These are phyloP conservation scores for Prunus armeniaca DNA, from an alignment of 306 rosid genomes.

Conservation along the genomic window DNA sequence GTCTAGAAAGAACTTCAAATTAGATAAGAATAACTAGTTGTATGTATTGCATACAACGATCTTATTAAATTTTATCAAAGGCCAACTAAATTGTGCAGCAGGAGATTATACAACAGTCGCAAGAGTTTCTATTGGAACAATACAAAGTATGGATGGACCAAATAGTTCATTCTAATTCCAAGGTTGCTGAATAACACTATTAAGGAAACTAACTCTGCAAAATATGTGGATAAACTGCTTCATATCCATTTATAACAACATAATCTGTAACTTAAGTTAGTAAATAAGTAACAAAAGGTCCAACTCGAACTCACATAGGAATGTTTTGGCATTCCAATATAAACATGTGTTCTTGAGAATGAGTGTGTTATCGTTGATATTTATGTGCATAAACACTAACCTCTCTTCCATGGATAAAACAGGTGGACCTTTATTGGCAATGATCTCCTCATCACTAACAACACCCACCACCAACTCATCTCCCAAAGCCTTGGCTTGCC, in stretches of 20 bases:
- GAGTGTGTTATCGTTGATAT: not conserved
- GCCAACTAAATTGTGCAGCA: not conserved
- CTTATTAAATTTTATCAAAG: not conserved
- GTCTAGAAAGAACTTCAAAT: constrained; percentile 46
- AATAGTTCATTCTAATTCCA: not conserved
- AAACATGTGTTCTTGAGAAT: not conserved
- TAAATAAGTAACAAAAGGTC: not conserved
- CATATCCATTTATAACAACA: not conserved
- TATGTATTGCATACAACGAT: constrained; percentile 1
- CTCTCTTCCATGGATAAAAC: constrained; percentile 93
- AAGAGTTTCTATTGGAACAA: not conserved
- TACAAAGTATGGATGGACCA: not conserved
- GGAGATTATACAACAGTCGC: not conserved
- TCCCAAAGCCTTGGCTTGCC: constrained; percentile 96
- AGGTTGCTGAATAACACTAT: not conserved
- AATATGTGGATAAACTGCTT: not conserved
- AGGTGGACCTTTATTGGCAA: constrained; percentile 91
- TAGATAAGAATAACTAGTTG: constrained; percentile 11
- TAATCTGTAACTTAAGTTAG: not conserved
- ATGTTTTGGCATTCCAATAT: not conserved
- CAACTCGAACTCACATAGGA: not conserved
- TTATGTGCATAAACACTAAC: constrained; percentile 26
- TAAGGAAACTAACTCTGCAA: not conserved
- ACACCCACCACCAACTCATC: constrained; percentile 95
- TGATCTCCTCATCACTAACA: constrained; percentile 88